A percentile compares a stretch with the other conserved stretches of the same genome.
These are phyloP conservation scores for Geotrichum armillariae DNA, from an alignment of 1,139 yeast species.

Conservation along the genomic window DNA sequence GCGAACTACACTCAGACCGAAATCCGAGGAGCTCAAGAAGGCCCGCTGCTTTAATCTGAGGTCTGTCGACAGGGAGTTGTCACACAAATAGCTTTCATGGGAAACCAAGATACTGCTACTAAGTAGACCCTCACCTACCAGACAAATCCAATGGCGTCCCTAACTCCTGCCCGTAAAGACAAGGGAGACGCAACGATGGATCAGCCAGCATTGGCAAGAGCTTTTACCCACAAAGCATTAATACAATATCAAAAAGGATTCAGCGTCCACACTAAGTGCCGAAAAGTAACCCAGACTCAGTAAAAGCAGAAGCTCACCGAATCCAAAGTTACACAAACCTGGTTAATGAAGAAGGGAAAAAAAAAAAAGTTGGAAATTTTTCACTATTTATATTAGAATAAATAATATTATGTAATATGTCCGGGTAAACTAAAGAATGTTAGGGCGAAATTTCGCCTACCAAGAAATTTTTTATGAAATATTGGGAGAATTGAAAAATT, in stretches of 20 bases:
- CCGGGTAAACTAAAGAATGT: slow-evolving; percentile 15
- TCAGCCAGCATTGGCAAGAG: slow-evolving; percentile 19
- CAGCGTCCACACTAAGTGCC: slow-evolving; percentile 38
- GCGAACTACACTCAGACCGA: slow-evolving; percentile 38
- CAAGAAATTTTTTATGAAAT: neutral
- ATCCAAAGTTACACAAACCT: slow-evolving; percentile 21
- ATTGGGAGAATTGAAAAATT: neutral
- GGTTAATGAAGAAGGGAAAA: slow-evolving; percentile 23
- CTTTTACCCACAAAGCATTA: slow-evolving; percentile 9
- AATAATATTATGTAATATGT: neutral
- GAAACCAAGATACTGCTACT: slow-evolving; percentile 10
- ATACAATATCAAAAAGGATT: slow-evolving; percentile 19
- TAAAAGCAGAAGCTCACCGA: slow-evolving; percentile 20
- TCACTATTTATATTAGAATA: slow-evolving; percentile 8
- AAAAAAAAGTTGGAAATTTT: slow-evolving; percentile 27
- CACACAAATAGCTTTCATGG: slow-evolving; percentile 32
- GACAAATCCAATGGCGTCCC: slow-evolving; percentile 31
- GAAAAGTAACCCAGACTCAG: slow-evolving; percentile 25
- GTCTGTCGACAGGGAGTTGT: slow-evolving; percentile 45
- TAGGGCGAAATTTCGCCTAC: slow-evolving; percentile 18
- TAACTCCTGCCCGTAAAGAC: slow-evolving; percentile 28
- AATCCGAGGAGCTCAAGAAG: slow-evolving; percentile 41
- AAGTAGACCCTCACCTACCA: slow-evolving; percentile 24
- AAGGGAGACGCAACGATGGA: slow-evolving; percentile 35
- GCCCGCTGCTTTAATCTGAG: slow-evolving; percentile 34